phyloP scores from a whole-genome alignment of 2,329 filamentous ascomycete genomes.

The Sporothrix variecibatus region DNA sequence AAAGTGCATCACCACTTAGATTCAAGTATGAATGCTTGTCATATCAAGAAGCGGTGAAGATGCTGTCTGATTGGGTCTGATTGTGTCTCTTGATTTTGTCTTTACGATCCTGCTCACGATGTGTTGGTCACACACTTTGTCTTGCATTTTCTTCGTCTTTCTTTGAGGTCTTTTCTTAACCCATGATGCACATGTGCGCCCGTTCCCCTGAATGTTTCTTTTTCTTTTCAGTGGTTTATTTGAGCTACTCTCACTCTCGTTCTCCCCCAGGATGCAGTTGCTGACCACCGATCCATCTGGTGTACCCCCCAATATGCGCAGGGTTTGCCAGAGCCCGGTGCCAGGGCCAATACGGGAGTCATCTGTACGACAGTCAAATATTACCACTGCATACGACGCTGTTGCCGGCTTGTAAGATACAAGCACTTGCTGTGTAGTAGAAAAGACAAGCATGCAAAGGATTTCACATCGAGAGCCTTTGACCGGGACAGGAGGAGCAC shows the following conservation, averaged over 20 bases:
- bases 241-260: neutral
- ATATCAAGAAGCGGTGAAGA: neutral
- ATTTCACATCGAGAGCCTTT: neutral
- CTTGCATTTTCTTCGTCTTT: neutral
- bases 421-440: neutral
- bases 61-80: neutral
- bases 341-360: neutral
- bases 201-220: neutral
- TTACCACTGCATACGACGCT: neutral
- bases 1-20: neutral
- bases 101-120: neutral
- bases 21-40: neutral
- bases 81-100: too few species aligned
- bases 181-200: neutral
- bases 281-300: conserved; percentile 6
- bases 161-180: neutral
- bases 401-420: neutral
- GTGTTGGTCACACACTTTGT: neutral
- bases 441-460: neutral
- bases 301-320: neutral
- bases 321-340: neutral
- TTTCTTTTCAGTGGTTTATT: neutral
- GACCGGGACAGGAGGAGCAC: neutral
- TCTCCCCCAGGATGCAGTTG: neutral
- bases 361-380: neutral